Percentiles rank a stretch among this genome's conserved stretches.
Conservation (phyloP, 495 filamentous ascomycete species). For the Penicillium maclennaniae region DNA sequence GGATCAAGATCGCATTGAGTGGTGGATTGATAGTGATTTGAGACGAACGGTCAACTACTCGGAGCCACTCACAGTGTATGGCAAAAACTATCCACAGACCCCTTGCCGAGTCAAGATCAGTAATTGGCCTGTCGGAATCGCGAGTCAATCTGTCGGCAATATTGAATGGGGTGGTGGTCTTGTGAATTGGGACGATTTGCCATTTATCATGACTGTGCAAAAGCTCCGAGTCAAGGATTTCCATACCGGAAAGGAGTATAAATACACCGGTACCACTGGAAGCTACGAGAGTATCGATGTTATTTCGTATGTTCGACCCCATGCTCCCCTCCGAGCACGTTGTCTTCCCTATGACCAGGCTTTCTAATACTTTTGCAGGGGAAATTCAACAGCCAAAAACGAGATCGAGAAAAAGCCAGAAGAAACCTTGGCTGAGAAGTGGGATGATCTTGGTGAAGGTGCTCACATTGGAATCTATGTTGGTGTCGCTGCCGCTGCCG, state of each 20-base stretch:
- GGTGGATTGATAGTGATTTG: conserved; percentile 68
- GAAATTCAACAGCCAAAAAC: conserved; percentile 54
- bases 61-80: conserved; percentile 28
- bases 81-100: conserved; percentile 73
- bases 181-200: conserved; percentile 53
- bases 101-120: conserved; percentile 41
- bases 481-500: conserved; percentile 7
- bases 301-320: conserved; percentile 31
- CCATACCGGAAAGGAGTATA: conserved; percentile 32
- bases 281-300: conserved; percentile 36
- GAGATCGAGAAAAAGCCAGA: conserved; percentile 26
- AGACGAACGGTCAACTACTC: conserved; percentile 59
- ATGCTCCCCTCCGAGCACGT: no score
- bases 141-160: conserved; percentile 49
- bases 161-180: conserved; percentile 68
- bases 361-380: conserved; percentile 26
- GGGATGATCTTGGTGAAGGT: conserved; percentile 48
- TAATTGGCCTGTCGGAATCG: conserved; percentile 25
- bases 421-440: conserved; percentile 51
- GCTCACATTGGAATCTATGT: conserved; percentile 38
- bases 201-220: conserved; percentile 66
- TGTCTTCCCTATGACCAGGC: conserved; percentile 25
- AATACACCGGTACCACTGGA: conserved; percentile 30
- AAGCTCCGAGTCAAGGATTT: conserved; percentile 34
- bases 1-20: conserved; percentile 67